Conservation (phyloP, 75 land plant species). For the Sequoia sempervirens region DNA sequence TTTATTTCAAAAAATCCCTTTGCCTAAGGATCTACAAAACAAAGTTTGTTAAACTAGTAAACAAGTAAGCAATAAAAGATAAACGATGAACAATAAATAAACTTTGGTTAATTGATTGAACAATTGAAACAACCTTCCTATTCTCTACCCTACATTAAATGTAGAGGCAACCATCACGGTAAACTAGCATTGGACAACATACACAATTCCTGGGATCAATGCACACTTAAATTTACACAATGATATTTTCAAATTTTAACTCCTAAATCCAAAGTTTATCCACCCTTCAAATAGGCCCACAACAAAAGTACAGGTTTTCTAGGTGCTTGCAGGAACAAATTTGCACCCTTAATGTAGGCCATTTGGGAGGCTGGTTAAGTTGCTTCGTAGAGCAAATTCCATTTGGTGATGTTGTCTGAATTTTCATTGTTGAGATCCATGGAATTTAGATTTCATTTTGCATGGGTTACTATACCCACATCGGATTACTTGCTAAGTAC, state of each 20-base stretch:
- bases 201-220: neutral
- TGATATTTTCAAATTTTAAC: neutral
- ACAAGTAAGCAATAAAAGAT: neutral
- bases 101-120: neutral
- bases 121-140: neutral
- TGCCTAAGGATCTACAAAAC: neutral
- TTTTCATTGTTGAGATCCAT: neutral
- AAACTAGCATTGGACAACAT: neutral
- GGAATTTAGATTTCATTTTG: neutral
- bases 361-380: neutral
- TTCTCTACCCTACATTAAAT: neutral
- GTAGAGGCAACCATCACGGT: neutral
- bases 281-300: neutral
- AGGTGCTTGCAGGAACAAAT: neutral
- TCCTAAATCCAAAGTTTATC: neutral
- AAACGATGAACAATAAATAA: neutral
- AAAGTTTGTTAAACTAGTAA: neutral
- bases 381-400: neutral
- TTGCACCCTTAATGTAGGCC: neutral
- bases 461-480: neutral
- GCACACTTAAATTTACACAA: neutral
- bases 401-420: no score
- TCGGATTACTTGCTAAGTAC: neutral
- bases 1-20: neutral
- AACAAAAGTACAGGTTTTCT: neutral